These are phyloP conservation scores for Suillus bovinus DNA, from an alignment of 768 basidiomycete species.

Conservation along the genomic window DNA sequence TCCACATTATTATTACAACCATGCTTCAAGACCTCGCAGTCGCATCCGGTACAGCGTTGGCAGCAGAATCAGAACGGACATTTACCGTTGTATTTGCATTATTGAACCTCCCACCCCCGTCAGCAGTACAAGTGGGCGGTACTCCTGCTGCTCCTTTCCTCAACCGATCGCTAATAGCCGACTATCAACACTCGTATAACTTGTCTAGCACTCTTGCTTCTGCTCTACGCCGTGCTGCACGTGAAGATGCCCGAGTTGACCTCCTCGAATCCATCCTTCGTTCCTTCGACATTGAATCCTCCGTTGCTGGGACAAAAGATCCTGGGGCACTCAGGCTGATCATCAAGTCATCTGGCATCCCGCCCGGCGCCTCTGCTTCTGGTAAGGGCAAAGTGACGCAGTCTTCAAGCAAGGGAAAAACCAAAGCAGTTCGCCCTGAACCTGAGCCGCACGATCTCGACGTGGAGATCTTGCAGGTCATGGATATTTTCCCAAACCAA, in stretches of 20 bases:
- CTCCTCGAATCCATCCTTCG: conserved; percentile 55
- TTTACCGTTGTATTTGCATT: conserved; percentile 63
- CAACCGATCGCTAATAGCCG: conserved; percentile 63
- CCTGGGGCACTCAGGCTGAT: too few relatives aligned
- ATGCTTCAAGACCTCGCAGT: conserved; percentile 50
- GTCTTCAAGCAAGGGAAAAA: conserved; percentile 41
- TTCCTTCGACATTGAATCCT: conserved; percentile 33
- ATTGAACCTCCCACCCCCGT: conserved; percentile 44
- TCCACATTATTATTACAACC: conserved; percentile 57
- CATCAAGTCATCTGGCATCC: too few relatives aligned
- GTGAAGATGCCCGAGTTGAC: conserved; percentile 60
- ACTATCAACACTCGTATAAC: conserved; percentile 71
- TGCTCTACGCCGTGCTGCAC: conserved; percentile 43
- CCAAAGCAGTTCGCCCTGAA: conserved; percentile 29
- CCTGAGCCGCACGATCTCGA: conserved; percentile 43
- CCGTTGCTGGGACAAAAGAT: conserved; percentile 15
- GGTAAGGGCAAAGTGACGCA: conserved; percentile 39
- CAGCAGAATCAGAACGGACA: conserved; percentile 48
- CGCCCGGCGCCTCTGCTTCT: conserved; percentile 28
- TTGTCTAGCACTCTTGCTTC: conserved; percentile 51
- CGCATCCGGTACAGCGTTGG: conserved; percentile 44
- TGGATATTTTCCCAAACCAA: conserved; percentile 74
- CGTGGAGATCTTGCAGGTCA: conserved; percentile 62
- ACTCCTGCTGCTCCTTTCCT: conserved; percentile 50
- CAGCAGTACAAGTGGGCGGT: conserved; percentile 7